These are phyloP conservation scores for Murraya koenigii DNA, from an alignment of 345 rosid genomes.

Conservation along the genomic window DNA sequence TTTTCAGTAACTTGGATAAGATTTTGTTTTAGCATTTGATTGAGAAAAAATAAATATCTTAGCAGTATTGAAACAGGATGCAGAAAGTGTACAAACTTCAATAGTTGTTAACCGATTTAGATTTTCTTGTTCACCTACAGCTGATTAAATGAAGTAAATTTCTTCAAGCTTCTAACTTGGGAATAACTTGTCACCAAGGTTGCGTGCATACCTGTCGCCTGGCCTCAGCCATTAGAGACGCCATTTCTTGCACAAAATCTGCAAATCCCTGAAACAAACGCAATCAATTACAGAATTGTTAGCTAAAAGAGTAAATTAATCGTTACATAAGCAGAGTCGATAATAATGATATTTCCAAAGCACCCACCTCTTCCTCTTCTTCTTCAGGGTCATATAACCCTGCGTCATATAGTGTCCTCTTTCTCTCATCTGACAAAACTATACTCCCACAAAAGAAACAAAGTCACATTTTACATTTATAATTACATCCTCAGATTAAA, in stretches of 20 bases:
- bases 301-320: background rate
- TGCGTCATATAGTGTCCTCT: slow-evolving; percentile 47
- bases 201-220: slow-evolving; percentile 31
- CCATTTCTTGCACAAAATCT: slow-evolving; percentile 53
- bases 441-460: slow-evolving; percentile 13
- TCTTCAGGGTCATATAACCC: slow-evolving; percentile 46
- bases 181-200: background rate
- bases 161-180: background rate
- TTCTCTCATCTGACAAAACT: slow-evolving; percentile 49
- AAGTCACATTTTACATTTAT: background rate
- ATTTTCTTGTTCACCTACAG: background rate
- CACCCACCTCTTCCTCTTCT: slow-evolving; percentile 46
- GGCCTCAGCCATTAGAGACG: slow-evolving; percentile 42
- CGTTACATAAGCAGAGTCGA: background rate
- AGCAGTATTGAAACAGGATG: background rate
- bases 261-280: slow-evolving; percentile 39
- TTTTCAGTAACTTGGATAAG: background rate
- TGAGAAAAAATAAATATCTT: background rate
- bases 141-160: background rate
- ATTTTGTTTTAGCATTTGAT: background rate
- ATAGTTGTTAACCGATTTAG: background rate
- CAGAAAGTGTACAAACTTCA: background rate
- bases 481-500: background rate
- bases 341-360: background rate
- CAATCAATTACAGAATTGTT: background rate